Conservation (phyloP, 352 stramenopile species). For the Phytopythium boreale region DNA sequence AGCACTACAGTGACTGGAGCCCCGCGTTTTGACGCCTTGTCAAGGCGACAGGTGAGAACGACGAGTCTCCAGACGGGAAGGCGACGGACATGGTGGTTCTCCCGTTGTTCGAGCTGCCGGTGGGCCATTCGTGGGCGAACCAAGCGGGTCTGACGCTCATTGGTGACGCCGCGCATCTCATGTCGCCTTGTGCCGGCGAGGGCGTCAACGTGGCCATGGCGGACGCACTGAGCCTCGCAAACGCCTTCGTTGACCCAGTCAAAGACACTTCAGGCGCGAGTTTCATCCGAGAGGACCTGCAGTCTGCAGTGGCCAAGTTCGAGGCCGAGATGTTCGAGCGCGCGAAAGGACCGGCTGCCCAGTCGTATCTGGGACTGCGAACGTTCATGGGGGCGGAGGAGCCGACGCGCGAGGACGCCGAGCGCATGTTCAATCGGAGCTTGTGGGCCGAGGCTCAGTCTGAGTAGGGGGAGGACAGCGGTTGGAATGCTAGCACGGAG, state of each 20-base stretch:
- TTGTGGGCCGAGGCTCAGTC: too few relatives aligned
- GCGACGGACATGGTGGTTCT: background rate
- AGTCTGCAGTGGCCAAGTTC: background rate
- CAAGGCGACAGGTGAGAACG: background rate
- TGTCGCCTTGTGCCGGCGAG: slow-evolving; percentile 30
- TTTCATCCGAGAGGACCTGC: background rate
- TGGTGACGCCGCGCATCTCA: slow-evolving; percentile 32
- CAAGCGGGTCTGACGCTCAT: slow-evolving; percentile 20
- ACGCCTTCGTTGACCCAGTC: background rate
- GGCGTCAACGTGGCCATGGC: slow-evolving; percentile 32
- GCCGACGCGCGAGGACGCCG: background rate
- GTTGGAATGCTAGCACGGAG: too few relatives aligned
- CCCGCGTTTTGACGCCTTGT: background rate
- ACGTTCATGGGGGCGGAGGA: background rate
- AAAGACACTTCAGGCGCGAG: background rate
- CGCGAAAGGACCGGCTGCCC: background rate
- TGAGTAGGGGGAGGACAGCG: too few relatives aligned
- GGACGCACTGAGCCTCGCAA: slow-evolving; percentile 18
- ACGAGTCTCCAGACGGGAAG: background rate
- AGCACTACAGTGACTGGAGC: background rate
- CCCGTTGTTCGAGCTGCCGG: background rate
- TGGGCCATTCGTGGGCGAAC: slow-evolving; percentile 3
- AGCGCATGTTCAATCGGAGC: background rate
- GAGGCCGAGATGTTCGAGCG: background rate
- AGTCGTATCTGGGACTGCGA: background rate